A percentile compares a stretch with the other conserved stretches of the same genome.
Conservation (phyloP, 495 filamentous ascomycete species). For the Sordaria brevicollis region DNA sequence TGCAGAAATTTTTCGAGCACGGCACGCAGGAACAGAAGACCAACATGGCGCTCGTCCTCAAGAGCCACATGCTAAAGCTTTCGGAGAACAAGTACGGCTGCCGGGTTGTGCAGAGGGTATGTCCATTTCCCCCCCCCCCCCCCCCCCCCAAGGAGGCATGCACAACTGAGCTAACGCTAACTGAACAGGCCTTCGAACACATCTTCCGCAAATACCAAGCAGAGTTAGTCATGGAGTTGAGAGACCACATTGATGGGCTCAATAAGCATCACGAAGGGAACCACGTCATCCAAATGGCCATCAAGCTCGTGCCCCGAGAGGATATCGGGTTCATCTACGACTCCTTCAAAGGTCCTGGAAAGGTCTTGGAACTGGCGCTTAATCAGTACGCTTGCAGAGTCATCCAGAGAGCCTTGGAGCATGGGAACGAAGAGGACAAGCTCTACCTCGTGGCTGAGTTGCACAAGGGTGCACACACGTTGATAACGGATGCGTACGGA, state of each 20-base stretch:
- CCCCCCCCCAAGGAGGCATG: too few relatives aligned
- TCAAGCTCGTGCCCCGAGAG: conserved; percentile 72
- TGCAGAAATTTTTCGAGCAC: conserved; percentile 96
- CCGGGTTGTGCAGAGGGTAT: conserved; percentile 87
- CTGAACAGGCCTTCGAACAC: conserved; percentile 71
- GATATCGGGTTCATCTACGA: conserved; percentile 86
- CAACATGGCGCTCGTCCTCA: conserved; percentile 75
- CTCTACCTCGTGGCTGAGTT: conserved; percentile 67
- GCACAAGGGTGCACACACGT: conserved; percentile 54
- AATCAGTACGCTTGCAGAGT: conserved; percentile 90
- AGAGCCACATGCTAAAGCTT: conserved; percentile 64
- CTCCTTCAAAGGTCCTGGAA: conserved; percentile 53
- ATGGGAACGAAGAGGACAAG: conserved; percentile 64
- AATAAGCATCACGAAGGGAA: conserved; percentile 91
- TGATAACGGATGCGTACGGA: conserved; percentile 85
- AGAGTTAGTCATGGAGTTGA: conserved; percentile 71
- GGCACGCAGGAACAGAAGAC: conserved; percentile 92
- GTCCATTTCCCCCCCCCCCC: conserved; percentile 3
- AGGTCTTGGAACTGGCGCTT: conserved; percentile 66
- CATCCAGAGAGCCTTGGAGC: conserved; percentile 85
- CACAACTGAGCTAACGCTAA: conserved; percentile 8
- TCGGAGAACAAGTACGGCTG: conserved; percentile 92
- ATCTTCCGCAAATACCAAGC: conserved; percentile 86
- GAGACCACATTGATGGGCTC: conserved; percentile 65
- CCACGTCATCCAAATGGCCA: conserved; percentile 92